Evolutionary conservation across 2,329 filamentous ascomycete genomes (phyloP), one percentile per base, ranked within the genome.

Genomic region (Xylaria sp.): DNA sequence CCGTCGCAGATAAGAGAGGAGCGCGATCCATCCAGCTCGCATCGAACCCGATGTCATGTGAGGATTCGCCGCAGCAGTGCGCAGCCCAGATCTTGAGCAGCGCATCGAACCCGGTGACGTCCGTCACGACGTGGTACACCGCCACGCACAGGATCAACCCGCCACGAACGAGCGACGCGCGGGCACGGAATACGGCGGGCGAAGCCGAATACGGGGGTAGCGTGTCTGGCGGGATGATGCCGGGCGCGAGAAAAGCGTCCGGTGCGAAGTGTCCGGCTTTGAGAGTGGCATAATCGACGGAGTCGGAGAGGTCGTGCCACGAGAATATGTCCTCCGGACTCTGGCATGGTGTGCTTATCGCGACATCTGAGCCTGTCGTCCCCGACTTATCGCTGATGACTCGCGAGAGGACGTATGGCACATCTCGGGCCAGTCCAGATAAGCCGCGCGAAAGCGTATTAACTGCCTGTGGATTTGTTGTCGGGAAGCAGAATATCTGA

Each of bases 71-170:
- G 2, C 75, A 74, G 44, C 76, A 77, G 64, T 76, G 63, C 18
- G 76, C 67, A 13, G 77, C 75, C 76, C 77, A 79, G 4, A 78
- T 66, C 52, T 72, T 74, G n/a, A 78, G 74, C 32, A 79, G 67
- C 5, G 68, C 57, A 9, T 72, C 77, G 23, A 75, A 74, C 12
- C 77, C 77, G 1, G 77, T 77, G 55, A 79, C 77, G 32, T 79
- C 77, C 7, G 74, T 76, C 3, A 74, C 74, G 54, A 61, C 63
- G 20, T 79, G 76, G 55, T 79, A 75, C 7, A 78, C 44, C 2
- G 75, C 74, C 5, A 79, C 70, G 23, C 70, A 76, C 13, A 79
- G 64, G 3, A 78, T 51, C 44, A 70, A 68, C 0, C 77, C 76
- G 3, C 75, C 75, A 1, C 69, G 66, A n/a, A 77, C 68, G 2